Base-by-base conservation (phyloP, 495 filamentous ascomycete species). In the Talaromyces borbonicus region DNA sequence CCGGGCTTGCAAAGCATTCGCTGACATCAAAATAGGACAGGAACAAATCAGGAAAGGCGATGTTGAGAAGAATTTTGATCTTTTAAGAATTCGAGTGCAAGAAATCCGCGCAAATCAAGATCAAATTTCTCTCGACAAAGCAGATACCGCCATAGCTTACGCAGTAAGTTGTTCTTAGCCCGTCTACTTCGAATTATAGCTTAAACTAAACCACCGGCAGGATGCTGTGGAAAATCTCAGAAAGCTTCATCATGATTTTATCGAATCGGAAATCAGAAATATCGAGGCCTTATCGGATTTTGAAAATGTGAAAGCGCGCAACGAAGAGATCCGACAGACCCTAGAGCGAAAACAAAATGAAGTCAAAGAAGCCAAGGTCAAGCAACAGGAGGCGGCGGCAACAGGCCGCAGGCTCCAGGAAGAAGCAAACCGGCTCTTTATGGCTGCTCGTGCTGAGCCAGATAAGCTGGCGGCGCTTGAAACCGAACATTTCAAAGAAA, bases 211-310 rank as follows among this genome's bases (percentile, higher is more conserved):
- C 24, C 4, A n/a, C 11, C 3, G 15, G n/a, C 24, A 81, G 65
- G 66, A 77, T 47, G 63, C 73, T 22, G 75, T 94, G 6, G 67
- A 73, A 23, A 52, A 57, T 15, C 72, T 94, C 18, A 77, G 77
- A 9, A 56, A 61, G 23, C 59, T 72, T 8, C 77, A 85, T 45
- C 72, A 81, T 31, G 72, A 77, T 24, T 68, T 88, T 8, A 57
- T 87, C 11, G 79, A 86, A 54, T 71, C 73, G 2, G 73, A 85
- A 46, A 60, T 95, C 33, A 69, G 75, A 37, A 66, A 80, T 5
- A 69, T 90, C 24, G 93, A 98, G 65, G 90, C 87, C 0, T 58
- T 66, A 7, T 95, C 89, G 0, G 92, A 96, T 51, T 58, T 84
- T 4, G 74, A 79, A 42, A 67, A 65, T 9, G 65, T 95, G 5